Evolutionary conservation across 202 grass and related monocot species (phyloP), one percentile per base, ranked within the genome.

Genomic region (Zizania palustris): DNA sequence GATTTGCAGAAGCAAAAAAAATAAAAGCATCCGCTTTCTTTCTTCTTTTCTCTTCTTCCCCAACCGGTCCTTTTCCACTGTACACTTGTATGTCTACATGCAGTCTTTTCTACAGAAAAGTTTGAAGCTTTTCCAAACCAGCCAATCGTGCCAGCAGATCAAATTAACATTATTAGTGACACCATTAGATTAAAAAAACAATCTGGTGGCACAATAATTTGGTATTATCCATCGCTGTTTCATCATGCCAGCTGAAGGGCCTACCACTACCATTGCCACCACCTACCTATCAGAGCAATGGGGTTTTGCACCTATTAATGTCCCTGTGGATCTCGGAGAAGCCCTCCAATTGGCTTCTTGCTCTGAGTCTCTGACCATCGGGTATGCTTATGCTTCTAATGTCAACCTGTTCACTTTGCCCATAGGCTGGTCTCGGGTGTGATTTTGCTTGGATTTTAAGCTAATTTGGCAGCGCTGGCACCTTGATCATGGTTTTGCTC

Each of bases 231-330:
- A 71, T 43, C 49, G 11, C 20, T 44, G n/a, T 72, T 73, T 39
- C 19, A 69, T 11, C 9, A 57, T 8, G 33, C 50, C 22, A 62
- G 55, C 76, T 22, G 21, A 33, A 69, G 65, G 84, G 1, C 64
- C 83, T 70, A 63, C 71, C 76, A 74, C 43, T 53, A 75, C 14
- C 61, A 9, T 38, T 38, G 12, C 10, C 8, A 7, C 44, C 11
- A 66, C 62, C 7, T 33, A 57, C 7, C 36, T 36, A 2, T 45
- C 45, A 43, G 11, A 57, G 63, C 51, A 4, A 15, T 4, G 76
- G 70, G 74, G 57, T 78, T 60, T 53, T 72, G 56, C 43, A 55
- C 9, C 75, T 85, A 85, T 82, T 89, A 85, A 89, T 85, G 72
- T 37, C 67, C 82, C 38, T 73, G 51, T 48, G 51, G 61, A 56